Evolutionary conservation across 2,329 filamentous ascomycete species (phyloP), one percentile per base, ranked within the genome.

Genomic region (Ampelomyces quisqualis): DNA sequence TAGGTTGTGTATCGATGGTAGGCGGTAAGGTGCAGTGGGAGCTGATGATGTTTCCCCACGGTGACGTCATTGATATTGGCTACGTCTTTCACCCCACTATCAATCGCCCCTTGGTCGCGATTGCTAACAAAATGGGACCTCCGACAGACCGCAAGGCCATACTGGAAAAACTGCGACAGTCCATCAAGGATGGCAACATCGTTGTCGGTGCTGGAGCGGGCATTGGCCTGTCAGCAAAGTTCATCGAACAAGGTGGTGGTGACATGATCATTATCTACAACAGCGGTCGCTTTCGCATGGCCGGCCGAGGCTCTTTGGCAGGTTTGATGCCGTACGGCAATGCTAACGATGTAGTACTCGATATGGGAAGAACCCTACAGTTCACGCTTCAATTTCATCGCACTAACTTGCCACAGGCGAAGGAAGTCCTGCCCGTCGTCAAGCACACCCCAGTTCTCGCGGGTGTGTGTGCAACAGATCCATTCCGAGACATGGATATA

Each of bases 191-290:
- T 45, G 78, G 77, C 22, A 75, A 76, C 30, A 73, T 80, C 39
- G 81, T 87, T 34, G 76, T 87, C 30, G 84, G 83, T n/a, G 83
- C 82, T 0, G 84, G 84, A 8, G 84, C 84, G 17, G 78, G 82
- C 29, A 85, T 85, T 43, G 84, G 84, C 1, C 75, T 88, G 3
- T 84, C 82, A 2, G 84, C 84, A 45, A 88, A 88, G 55, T 84
- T 78, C 55, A 77, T 86, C 49, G 84, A 88, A 63, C 75, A 76
- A 31, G 84, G 84, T 24, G 82, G 83, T 45, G 80, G 77, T 10
- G 83, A 87, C 55, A 70, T 88, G 28, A 85, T 88, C 57, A 80
- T 86, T 47, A 77, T 87, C 53, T 87, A 87, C 72, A 87, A 87
- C 64, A 83, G 79, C 24, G 84, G 84, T 0, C 77, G 84, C 3